phyloP scores from a whole-genome alignment of 257 asterid species.

The Apocynum venetum region DNA sequence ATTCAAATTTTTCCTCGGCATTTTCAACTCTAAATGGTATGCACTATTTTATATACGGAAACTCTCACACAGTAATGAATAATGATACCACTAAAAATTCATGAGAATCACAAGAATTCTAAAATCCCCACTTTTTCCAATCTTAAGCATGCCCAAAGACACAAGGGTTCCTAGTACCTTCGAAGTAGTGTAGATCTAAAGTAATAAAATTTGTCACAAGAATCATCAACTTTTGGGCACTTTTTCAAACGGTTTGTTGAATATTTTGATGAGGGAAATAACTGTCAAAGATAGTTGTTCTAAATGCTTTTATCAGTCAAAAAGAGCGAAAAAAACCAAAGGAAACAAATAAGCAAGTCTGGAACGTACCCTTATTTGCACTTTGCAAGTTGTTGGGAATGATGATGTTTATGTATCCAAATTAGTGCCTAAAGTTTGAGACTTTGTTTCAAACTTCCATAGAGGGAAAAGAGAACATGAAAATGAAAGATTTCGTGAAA shows the following conservation, averaged over 20 bases:
- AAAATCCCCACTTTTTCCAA: constrained; percentile 9
- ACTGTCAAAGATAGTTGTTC: constrained; percentile 25
- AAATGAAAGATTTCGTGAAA: constrained; percentile 10
- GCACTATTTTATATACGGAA: neutral
- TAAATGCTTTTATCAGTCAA: constrained; percentile 42
- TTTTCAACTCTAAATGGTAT: constrained; percentile 19
- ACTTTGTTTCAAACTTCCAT: constrained; percentile 56
- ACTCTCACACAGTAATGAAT: neutral
- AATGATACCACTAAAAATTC: neutral
- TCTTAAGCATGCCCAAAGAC: constrained; percentile 14
- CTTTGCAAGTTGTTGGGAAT: constrained; percentile 24
- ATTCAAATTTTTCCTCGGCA: constrained; percentile 62
- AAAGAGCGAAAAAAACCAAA: constrained; percentile 25
- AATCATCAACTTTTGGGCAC: constrained; percentile 19
- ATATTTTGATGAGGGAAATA: constrained; percentile 23
- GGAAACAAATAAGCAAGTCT: constrained; percentile 19
- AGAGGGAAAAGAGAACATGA: constrained; percentile 55
- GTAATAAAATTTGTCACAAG: constrained; percentile 7
- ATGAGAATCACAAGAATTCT: constrained; percentile 15
- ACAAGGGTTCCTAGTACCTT: constrained; percentile 10
- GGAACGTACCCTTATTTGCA: constrained; percentile 49
- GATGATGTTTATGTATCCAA: constrained; percentile 51
- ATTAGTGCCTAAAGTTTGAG: constrained; percentile 45
- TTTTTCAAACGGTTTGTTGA: constrained; percentile 16
- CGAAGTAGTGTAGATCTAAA: constrained; percentile 25